phyloP scores from a whole-genome alignment of 345 rosid species.

The Sisymbrium irio region DNA sequence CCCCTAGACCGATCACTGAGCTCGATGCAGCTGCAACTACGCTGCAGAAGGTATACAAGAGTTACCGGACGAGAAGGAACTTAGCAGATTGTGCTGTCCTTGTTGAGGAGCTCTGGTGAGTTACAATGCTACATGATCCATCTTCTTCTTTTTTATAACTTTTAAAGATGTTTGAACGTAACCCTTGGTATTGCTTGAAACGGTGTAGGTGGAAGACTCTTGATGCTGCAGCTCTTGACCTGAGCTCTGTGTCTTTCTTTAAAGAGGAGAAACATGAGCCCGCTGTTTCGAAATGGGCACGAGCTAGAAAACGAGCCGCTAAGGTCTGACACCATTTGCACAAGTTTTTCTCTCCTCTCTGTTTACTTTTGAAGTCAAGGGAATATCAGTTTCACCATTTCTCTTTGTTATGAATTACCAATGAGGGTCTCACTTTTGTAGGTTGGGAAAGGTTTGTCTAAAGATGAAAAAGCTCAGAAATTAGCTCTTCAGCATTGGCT shows the following conservation, averaged over 20 bases:
- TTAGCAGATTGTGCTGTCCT: conserved; percentile 75
- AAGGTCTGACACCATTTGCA: conserved; percentile 43
- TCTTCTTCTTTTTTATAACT: neutral
- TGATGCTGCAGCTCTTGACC: conserved; percentile 53
- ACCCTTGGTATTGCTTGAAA: neutral
- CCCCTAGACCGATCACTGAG: conserved; percentile 59
- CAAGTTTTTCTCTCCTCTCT: neutral
- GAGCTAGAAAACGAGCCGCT: conserved; percentile 63
- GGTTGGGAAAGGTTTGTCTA: conserved; percentile 73
- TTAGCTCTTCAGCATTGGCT: conserved; percentile 81
- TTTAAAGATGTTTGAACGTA: neutral
- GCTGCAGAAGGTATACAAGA: conserved; percentile 83
- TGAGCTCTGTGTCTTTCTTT: conserved; percentile 59
- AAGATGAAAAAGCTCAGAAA: conserved; percentile 75
- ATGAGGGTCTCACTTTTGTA: conserved; percentile 15
- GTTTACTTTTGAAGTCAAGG: neutral
- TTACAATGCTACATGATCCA: conserved; percentile 24
- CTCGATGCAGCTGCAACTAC: conserved; percentile 77
- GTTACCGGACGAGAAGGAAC: conserved; percentile 84
- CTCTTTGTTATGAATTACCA: neutral
- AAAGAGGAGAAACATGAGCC: conserved; percentile 54
- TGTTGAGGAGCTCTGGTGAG: conserved; percentile 69
- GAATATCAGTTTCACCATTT: neutral
- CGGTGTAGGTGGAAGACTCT: conserved; percentile 60
- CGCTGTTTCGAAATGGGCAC: conserved; percentile 57